Evolutionary conservation across 2,329 filamentous ascomycete species (phyloP), one percentile per base, ranked within the genome.

Genomic region (Aspergillus arachidicola): DNA sequence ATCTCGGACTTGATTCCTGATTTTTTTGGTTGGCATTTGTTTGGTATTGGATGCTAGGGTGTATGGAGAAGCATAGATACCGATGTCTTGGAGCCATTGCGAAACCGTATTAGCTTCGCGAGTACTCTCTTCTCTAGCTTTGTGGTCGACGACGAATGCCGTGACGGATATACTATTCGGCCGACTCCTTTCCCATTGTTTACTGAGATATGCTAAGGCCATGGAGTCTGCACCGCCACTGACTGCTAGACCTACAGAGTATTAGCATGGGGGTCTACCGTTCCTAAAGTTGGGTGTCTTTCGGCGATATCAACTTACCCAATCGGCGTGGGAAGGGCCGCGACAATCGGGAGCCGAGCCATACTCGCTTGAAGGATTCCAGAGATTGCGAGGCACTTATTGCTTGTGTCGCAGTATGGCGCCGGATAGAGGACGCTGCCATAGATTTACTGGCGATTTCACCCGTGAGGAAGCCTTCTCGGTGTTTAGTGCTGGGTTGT

Each of bases 191-290:
- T 77, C 72, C 63, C 79, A 66, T 53, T 81, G 77, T 56, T 83
- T 84, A 74, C 91, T 92, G 41, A 98, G 84, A 64, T 83, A 88
- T 60, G 93, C 93, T 64, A 99, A 83, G 32, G 94, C 94, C 94
- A 98, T 99, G n/a, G 94, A 98, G 78, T 99, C 95, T 45, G 95
- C 91, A 9, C 95, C 95, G 28, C 95, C 95, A 73, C 94, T 97
- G 65, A 98, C 83, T 19, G 94, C 95, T 63, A 98, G 81, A 59
- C 85, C 90, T 92, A 66, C 28, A 46, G n/a, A 54, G 56, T 30
- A 51, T 64, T 63, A 54, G 48, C 5, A 38, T 57, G 10, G 2
- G 6, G 4, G 6, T 36, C 10, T 21, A 54, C 1, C 14, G 14
- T 6, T 36, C 14, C 34, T 16, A 16, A 14, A 16, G 12, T 36